Base-by-base conservation (phyloP, 2,329 filamentous ascomycete species). In the Golovinomyces cichoracearum region DNA sequence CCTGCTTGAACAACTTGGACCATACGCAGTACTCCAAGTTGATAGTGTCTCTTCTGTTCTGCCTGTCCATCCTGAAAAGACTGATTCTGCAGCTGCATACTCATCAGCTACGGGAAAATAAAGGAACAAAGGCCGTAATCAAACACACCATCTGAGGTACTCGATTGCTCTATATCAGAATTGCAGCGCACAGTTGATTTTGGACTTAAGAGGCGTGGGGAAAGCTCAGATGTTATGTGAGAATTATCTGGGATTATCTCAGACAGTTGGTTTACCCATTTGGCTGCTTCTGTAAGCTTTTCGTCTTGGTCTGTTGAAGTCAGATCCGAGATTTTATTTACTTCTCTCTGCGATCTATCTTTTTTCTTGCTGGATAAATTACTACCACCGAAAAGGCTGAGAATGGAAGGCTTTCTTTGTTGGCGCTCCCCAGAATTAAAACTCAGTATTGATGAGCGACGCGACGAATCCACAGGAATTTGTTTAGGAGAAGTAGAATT, bases 1-100 rank as follows among this genome's bases (percentile, higher is more conserved):
- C 22, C 60, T 61, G 10, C 41, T 51, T 13, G 54, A 44, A 19
- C 51, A 53, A 3, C 27, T 37, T 19, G 57, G 56, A 37, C 63
- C 61, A 13, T 57, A 52, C 9, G 57, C 51, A 4, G 62, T 62
- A 3, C 56, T 56, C 45, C 58, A 62, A 17, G 59, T 61, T 9
- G 63, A 61, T 6, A 61, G 61, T 12, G 59, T 60, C 15, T 60
- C 59, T 10, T 56, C 59, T 29, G 57, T 57, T 41, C 50, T 56
- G 17, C 65, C 62, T 19, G 67, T 68, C 60, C 65, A 64, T 53
- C 62, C 66, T 0, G 68, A 69, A 27, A 67, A 57, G 2, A 65
- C 62, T 4, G 69, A 70, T 47, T 68, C 69, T 62, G 53, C 51
- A n/a, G 53, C 59, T 48, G 42, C 15, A 25, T 17, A 9, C 15